phyloP scores from a whole-genome alignment of 352 stramenopile genomes.

The Phytopythium oedochilum region DNA sequence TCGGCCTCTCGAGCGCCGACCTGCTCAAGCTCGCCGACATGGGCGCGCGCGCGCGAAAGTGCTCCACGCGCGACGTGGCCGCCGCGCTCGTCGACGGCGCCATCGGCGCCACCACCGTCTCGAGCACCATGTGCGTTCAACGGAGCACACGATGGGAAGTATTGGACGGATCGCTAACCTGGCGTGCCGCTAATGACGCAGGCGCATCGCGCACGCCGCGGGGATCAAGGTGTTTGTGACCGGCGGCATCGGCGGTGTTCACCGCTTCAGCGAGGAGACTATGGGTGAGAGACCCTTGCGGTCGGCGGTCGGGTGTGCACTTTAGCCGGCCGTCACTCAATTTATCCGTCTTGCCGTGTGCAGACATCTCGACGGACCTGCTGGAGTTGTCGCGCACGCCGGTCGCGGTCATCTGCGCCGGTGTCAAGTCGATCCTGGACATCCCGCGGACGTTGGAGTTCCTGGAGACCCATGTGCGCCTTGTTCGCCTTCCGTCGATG shows the following conservation, averaged over 20 bases:
- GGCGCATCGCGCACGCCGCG: slow-evolving; percentile 90
- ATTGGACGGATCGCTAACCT: neutral
- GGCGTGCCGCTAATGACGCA: slow-evolving; percentile 11
- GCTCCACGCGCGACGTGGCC: slow-evolving; percentile 81
- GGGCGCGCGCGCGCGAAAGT: slow-evolving; percentile 59
- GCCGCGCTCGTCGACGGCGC: slow-evolving; percentile 63
- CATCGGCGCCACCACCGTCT: slow-evolving; percentile 95
- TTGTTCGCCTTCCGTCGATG: neutral
- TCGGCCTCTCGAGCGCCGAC: slow-evolving; percentile 54
- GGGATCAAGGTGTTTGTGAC: slow-evolving; percentile 98
- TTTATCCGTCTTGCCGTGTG: neutral
- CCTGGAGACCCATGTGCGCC: slow-evolving; percentile 90
- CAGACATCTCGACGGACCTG: slow-evolving; percentile 96
- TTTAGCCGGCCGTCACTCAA: neutral
- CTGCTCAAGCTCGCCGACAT: slow-evolving; percentile 63
- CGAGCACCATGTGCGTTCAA: slow-evolving; percentile 88
- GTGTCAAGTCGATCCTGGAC: slow-evolving; percentile 99
- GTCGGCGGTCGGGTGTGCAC: neutral
- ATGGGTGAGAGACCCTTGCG: slow-evolving; percentile 51
- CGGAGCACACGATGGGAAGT: neutral
- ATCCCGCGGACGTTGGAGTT: slow-evolving; percentile 96
- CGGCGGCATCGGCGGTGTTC: slow-evolving; percentile 95
- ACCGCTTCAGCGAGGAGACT: slow-evolving; percentile 92
- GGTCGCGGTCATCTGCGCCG: slow-evolving; percentile 95
- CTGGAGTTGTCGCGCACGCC: slow-evolving; percentile 94